Percentiles rank a stretch among this genome's conserved stretches.
These are phyloP conservation scores for Huntiella abstrusa DNA, from an alignment of 2,329 filamentous ascomycete genomes.

Conservation along the genomic window DNA sequence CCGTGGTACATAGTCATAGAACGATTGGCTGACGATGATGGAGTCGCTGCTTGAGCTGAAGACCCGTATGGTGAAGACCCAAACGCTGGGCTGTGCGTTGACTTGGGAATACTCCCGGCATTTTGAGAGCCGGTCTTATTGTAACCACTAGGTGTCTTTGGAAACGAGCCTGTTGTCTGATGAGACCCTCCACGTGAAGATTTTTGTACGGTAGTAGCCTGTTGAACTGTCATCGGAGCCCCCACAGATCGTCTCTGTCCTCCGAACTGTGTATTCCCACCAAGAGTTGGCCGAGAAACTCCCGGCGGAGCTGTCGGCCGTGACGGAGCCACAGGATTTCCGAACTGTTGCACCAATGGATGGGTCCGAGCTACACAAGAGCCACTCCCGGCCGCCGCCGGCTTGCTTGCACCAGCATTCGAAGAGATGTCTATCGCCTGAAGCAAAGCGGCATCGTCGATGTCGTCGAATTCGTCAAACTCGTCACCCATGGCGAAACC, in stretches of 20 bases:
- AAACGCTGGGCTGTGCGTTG: neutral
- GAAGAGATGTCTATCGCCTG: constrained; percentile 24
- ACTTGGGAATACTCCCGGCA: neutral
- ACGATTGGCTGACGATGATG: neutral
- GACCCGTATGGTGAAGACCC: neutral
- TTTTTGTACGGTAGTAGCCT: constrained; percentile 6
- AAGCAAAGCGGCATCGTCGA: constrained; percentile 48
- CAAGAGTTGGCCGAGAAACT: neutral
- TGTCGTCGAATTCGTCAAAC: constrained; percentile 35
- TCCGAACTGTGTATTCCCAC: neutral
- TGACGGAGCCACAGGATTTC: neutral
- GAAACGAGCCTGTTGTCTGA: neutral
- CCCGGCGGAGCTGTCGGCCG: neutral
- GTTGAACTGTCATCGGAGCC: constrained; percentile 4
- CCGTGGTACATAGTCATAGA: constrained; percentile 11
- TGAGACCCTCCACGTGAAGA: neutral
- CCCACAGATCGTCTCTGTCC: too few species aligned
- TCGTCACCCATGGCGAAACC: constrained; percentile 25
- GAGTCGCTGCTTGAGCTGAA: neutral
- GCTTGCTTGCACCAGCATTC: too few species aligned
- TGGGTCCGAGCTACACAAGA: too few species aligned
- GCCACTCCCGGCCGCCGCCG: too few species aligned
- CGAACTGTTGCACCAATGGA: neutral
- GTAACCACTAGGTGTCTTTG: neutral
- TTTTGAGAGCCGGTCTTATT: neutral